Evolutionary conservation across 306 rosid genomes (phyloP).

Genomic region (Begonia fuchsioides): DNA sequence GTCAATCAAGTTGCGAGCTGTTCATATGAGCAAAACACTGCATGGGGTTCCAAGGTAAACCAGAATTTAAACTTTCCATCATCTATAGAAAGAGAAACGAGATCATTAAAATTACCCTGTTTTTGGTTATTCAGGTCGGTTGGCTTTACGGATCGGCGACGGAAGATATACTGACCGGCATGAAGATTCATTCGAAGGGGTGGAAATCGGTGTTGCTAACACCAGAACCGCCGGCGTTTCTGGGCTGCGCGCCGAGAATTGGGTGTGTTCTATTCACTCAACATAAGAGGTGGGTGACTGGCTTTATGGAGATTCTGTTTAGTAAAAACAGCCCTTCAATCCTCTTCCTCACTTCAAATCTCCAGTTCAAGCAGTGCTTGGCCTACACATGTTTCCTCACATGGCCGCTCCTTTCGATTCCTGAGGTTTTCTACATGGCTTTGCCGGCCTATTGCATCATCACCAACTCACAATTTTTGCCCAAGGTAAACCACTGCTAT

Average conservation of each 20-base stretch:
- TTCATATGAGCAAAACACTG: conserved; percentile 9
- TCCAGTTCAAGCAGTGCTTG: conserved; percentile 13
- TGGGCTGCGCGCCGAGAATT: conserved; percentile 9
- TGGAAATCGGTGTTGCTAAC: conserved; percentile 12
- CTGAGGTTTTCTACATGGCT: conserved; percentile 9
- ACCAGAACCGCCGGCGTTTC: conserved; percentile 14
- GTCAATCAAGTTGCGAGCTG: conserved; percentile 7
- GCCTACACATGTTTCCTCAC: conserved; percentile 10
- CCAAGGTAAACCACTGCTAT: conserved; percentile 2
- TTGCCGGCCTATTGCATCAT: conserved; percentile 21
- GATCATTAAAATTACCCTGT: no score
- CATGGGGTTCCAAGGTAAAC: conserved; percentile 13
- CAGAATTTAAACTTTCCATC: no score
- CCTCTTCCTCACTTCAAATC: conserved; percentile 2
- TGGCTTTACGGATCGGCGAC: conserved; percentile 20
- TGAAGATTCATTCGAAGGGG: conserved; percentile 15
- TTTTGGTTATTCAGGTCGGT: conserved; percentile 9
- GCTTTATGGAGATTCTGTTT: conserved; percentile 9
- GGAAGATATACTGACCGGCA: conserved; percentile 18
- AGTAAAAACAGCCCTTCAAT: conserved; percentile 11
- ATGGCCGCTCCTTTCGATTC: conserved; percentile 9
- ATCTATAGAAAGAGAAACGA: no score
- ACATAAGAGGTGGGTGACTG: conserved; percentile 19
- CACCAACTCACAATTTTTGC: conserved; percentile 18
- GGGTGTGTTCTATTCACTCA: conserved; percentile 6